A percentile compares a stretch with the other conserved stretches of the same genome.
Evolutionary conservation across 495 filamentous ascomycete species (phyloP).

Genomic region (Lasiosphaeria miniovina): DNA sequence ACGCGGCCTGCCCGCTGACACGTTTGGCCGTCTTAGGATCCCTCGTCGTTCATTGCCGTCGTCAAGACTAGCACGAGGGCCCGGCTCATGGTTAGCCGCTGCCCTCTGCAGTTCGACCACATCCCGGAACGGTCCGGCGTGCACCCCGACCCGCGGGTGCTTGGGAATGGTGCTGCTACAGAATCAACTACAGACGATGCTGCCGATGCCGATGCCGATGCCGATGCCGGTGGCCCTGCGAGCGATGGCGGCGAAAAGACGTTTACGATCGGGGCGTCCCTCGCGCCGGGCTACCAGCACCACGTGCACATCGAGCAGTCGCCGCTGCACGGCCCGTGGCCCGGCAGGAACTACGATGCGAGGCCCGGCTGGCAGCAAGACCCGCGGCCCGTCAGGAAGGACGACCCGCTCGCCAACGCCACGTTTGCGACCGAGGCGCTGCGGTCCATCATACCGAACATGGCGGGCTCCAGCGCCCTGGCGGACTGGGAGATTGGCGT

Average conservation of each 20-base stretch:
- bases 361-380: too few relatives aligned
- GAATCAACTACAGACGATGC: not conserved
- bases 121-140: conserved; percentile 2
- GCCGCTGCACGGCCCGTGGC: conserved; percentile 45
- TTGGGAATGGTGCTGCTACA: not conserved
- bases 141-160: not conserved
- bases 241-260: conserved; percentile 14
- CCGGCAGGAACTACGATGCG: conserved; percentile 6
- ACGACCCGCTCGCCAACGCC: conserved; percentile 3
- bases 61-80: conserved; percentile 26
- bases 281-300: conserved; percentile 36
- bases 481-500: conserved; percentile 46
- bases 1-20: too few relatives aligned
- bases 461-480: conserved; percentile 35
- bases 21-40: conserved; percentile 21
- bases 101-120: conserved; percentile 28
- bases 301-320: conserved; percentile 29
- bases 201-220: too few relatives aligned
- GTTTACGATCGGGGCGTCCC: conserved; percentile 39
- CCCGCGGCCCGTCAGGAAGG: too few relatives aligned
- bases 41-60: conserved; percentile 41
- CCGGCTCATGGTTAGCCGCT: conserved; percentile 21
- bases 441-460: conserved; percentile 31
- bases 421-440: conserved; percentile 32
- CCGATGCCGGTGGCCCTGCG: too few relatives aligned